Conservation (phyloP, 2,329 filamentous ascomycete genomes). For the Xylaria sp. region DNA sequence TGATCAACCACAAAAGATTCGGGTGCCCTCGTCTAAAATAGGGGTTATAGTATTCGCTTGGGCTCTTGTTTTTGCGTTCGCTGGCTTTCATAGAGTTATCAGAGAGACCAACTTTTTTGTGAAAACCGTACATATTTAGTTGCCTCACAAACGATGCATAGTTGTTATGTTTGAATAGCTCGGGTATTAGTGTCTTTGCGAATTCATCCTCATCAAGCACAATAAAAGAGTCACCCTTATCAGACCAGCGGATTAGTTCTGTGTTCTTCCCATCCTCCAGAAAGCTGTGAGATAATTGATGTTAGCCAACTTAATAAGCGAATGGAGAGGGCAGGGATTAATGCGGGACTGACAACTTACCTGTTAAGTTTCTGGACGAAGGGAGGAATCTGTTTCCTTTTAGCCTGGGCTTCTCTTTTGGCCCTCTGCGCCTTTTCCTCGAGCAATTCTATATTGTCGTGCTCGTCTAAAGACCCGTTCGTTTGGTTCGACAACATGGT, state of each 20-base stretch:
- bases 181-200: constrained; percentile 94
- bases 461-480: constrained; percentile 58
- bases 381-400: constrained; percentile 94
- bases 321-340: background rate
- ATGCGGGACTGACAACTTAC: constrained; percentile 60
- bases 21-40: constrained; percentile 95
- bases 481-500: constrained; percentile 53
- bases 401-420: constrained; percentile 87
- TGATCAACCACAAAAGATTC: constrained; percentile 93
- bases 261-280: constrained; percentile 93
- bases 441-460: constrained; percentile 80
- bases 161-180: constrained; percentile 99
- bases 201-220: constrained; percentile 98
- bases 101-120: constrained; percentile 92
- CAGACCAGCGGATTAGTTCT: constrained; percentile 95
- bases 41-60: constrained; percentile 97
- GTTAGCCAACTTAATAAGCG: constrained; percentile 10
- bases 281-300: constrained; percentile 69
- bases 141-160: constrained; percentile 97
- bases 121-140: constrained; percentile 97
- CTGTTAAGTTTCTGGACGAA: constrained; percentile 99
- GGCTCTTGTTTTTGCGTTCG: constrained; percentile 96
- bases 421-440: constrained; percentile 83
- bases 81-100: constrained; percentile 98
- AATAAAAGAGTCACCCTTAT: constrained; percentile 95